phyloP scores from a whole-genome alignment of 352 stramenopile genomes.

The Globisporangium nagaii region DNA sequence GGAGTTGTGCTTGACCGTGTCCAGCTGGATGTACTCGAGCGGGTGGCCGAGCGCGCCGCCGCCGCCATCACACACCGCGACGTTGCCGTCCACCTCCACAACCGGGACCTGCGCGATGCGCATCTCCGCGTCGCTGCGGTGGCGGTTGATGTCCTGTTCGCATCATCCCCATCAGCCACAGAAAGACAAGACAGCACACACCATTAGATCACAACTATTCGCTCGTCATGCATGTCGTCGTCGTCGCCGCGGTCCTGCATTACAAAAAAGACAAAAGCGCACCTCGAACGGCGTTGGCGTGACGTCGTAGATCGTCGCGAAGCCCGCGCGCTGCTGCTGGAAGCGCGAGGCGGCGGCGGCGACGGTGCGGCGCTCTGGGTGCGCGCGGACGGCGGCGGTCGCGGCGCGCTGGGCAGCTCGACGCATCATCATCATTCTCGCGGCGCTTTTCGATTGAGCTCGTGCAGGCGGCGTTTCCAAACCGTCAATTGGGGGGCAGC shows the following conservation, averaged over 20 bases:
- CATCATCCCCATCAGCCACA: neutral
- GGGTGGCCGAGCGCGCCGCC: slow-evolving; percentile 95
- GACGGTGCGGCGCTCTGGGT: neutral
- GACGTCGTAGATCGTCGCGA: slow-evolving; percentile 67
- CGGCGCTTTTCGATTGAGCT: slow-evolving; percentile 11
- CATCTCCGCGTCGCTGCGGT: slow-evolving; percentile 88
- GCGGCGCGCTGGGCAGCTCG: slow-evolving; percentile 19
- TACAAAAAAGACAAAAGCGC: neutral
- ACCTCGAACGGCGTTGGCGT: slow-evolving; percentile 59
- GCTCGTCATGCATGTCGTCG: neutral
- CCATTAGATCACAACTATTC: neutral
- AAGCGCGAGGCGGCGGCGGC: slow-evolving; percentile 9
- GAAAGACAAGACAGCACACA: neutral
- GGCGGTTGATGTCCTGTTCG: slow-evolving; percentile 65
- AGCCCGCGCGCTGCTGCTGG: slow-evolving; percentile 39
- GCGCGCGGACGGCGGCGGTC: slow-evolving; percentile 9
- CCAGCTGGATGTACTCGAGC: slow-evolving; percentile 93
- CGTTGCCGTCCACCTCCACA: slow-evolving; percentile 88
- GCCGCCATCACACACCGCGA: slow-evolving; percentile 94
- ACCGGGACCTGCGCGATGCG: slow-evolving; percentile 85
- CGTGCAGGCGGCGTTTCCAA: slow-evolving; percentile 10
- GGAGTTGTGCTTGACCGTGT: slow-evolving; percentile 70
- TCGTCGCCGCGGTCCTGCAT: neutral
- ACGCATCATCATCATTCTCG: slow-evolving; percentile 15
- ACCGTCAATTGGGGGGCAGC: no score